Percentiles rank a stretch among this genome's conserved stretches.
phyloP scores from a whole-genome alignment of 805 yeast species.

The Lipomyces mesembrius region DNA sequence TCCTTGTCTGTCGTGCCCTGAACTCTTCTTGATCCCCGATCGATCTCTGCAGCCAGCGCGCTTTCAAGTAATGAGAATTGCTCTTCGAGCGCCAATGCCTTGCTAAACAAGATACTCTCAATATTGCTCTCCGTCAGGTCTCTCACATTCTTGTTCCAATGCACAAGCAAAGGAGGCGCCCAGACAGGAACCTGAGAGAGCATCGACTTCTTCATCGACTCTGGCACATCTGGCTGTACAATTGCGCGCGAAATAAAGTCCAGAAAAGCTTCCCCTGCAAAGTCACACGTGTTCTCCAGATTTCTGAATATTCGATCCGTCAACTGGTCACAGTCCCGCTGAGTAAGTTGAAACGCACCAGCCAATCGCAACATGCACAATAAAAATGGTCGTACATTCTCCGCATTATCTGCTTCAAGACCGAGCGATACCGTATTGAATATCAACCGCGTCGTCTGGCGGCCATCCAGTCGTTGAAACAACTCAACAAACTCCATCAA shows the following conservation, averaged over 20 bases:
- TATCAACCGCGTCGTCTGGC: conserved; percentile 7
- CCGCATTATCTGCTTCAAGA: conserved; percentile 5
- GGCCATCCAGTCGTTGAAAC: conserved; percentile 4
- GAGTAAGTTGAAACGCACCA: background rate
- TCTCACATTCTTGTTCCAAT: conserved; percentile 24
- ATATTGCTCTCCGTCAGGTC: conserved; percentile 4
- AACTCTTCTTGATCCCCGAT: background rate
- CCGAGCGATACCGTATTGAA: conserved; percentile 17
- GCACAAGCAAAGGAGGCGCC: conserved; percentile 28
- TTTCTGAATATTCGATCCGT: conserved; percentile 5
- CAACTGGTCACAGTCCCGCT: conserved; percentile 19
- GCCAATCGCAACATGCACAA: conserved; percentile 4
- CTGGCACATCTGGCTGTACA: conserved; percentile 9
- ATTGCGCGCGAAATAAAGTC: conserved; percentile 15
- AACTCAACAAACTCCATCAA: conserved; percentile 12
- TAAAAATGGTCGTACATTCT: conserved; percentile 5
- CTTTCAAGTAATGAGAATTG: background rate
- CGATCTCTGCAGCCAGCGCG: background rate
- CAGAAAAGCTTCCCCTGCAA: conserved; percentile 15
- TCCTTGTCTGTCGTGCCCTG: background rate
- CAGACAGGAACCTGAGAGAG: conserved; percentile 10
- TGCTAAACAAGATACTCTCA: conserved; percentile 5
- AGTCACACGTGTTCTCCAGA: conserved; percentile 6
- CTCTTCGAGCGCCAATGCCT: background rate
- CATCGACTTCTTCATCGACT: conserved; percentile 11